Evolutionary conservation across 169 alveolate species (phyloP), one percentile per base, ranked within the genome.

Genomic region (Cytauxzoon felis): DNA sequence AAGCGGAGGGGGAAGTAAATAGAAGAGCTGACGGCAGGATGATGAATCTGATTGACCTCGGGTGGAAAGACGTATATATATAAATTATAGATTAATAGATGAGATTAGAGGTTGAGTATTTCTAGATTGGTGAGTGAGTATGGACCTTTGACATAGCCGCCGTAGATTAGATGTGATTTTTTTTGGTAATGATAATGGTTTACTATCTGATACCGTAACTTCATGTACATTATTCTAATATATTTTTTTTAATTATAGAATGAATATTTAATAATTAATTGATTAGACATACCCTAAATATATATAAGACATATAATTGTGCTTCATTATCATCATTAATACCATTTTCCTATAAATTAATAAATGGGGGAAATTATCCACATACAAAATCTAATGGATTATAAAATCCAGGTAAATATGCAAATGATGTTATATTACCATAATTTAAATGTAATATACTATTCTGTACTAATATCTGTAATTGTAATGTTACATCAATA

Each of bases 351-450:
- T 72, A 29, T 23, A 26, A 1, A 54, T 30, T 21, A 16, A 21
- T 38, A n/a, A 45, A 11, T 42, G 13, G 19, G 19, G 32, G 29
- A 43, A 16, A 38, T 5, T 3, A 54, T 53, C n/a, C n/a, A 36
- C 78, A 29, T 64, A 76, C 81, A 21, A 66, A 57, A 29, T 66
- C 78, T 23, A 76, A 13, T 13, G 80, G 81, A 50, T 64, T 76
- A 64, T 65, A 76, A 69, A 76, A 76, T 19, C 86, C 86, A 4
- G 86, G 86, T 36, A 76, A 51, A 47, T 42, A 65, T 6, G 72
- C 81, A 43, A 33, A 76, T 4, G 86, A 76, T 47, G 71, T 38
- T 32, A 29, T 42, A 8, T 47, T 70, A 6, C 69, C 69, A 24
- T 62, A 13, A 34, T 52, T 65, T 18, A 76, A n/a, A 40, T 76